Percentiles rank a stretch among this genome's conserved stretches.
These are phyloP conservation scores for Gonapodya sp. DNA, from an alignment of 192 early-diverging fungal genomes.

Conservation along the genomic window DNA sequence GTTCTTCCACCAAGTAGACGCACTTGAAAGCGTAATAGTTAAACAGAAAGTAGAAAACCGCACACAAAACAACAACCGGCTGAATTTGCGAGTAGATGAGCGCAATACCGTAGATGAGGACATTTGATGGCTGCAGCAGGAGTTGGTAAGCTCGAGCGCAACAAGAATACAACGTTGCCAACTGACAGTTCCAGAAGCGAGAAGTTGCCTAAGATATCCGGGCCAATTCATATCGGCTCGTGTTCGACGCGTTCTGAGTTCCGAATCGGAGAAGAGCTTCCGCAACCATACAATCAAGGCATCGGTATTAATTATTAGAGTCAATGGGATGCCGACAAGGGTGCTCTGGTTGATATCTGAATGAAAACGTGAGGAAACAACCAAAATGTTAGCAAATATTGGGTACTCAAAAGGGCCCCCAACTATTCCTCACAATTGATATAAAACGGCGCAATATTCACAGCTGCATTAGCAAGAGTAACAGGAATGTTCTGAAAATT, in stretches of 20 bases:
- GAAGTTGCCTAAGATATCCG: neutral
- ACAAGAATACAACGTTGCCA: too few species aligned
- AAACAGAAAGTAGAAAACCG: neutral
- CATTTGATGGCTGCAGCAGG: neutral
- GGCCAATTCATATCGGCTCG: neutral
- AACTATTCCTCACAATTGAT: neutral
- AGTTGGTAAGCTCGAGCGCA: too few species aligned
- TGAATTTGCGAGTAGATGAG: neutral
- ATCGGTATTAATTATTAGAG: neutral
- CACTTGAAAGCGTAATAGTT: neutral
- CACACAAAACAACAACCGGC: neutral
- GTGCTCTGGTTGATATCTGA: neutral
- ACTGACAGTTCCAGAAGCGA: neutral
- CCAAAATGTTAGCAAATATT: too few species aligned
- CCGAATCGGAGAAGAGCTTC: neutral
- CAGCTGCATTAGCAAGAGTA: neutral
- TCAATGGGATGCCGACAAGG: neutral
- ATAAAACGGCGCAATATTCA: neutral
- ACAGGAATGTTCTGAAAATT: too few species aligned
- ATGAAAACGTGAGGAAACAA: too few species aligned
- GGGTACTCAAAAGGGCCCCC: too few species aligned
- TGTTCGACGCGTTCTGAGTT: neutral
- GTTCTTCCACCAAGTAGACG: too few species aligned
- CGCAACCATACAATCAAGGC: neutral
- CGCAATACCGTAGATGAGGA: neutral